Base-by-base conservation (phyloP, 2,329 filamentous ascomycete species). In the Colletotrichum godetiae region DNA sequence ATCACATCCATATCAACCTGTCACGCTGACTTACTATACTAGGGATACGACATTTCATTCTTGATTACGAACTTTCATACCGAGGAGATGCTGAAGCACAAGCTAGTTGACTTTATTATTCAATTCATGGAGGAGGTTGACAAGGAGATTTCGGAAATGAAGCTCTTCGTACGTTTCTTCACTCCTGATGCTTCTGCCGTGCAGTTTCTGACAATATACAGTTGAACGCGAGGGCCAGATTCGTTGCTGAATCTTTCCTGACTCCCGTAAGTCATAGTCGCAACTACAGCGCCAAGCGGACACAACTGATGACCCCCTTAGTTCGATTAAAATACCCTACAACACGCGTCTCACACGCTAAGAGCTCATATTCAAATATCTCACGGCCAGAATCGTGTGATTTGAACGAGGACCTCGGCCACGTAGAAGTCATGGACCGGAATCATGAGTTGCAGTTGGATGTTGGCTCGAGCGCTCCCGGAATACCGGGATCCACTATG, bases 141-240 rank as follows among this genome's bases (percentile, higher is more conserved):
- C 84, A 99, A 99, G 88, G 97, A 99, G 84, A 99, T 99, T 74
- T 98, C 97, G 3, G 97, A 99, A 86, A 98, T 99, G 97, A 99
- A 99, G 90, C 93, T 99, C 79, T 99, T 99, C 84, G 96, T 98
- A 90, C 78, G 94, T 88, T 37, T 59, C n/a, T 56, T 55, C n/a
- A 55, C 15, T 19, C 15, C 13, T 13, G 3, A 31, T 12, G 7
- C 0, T 5, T 37, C n/a, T n/a, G 46, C 31, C 31, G 33, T 22
- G 31, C 35, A 15, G 0, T 15, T n/a, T 22, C 76, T 79, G 58
- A 81, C 69, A 73, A 37, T 66, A 46, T 12, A 66, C 80, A 98
- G 96, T 88, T 99, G 82, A 99, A 99, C 83, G 95, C 97, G 69
- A 91, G 97, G 85, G 97, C 97, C 82, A 93, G 97, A 88, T 99